Conservation (phyloP, 1,284 basidiomycete genomes). For the Omphalotus olearius region DNA sequence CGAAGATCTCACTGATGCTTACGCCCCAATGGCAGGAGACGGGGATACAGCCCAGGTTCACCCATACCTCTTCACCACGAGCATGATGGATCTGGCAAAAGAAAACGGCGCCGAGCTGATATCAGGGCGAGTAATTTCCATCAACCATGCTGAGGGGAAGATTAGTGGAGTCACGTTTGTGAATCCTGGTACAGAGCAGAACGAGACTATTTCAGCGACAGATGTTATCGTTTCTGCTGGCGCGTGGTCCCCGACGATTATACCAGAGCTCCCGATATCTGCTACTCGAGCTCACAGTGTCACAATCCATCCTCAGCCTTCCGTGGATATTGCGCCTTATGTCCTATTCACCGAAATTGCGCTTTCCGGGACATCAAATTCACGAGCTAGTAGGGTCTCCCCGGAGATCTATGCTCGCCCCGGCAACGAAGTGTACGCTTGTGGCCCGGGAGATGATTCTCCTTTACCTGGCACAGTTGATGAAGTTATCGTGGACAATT, state of each 20-base stretch:
- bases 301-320: constrained; percentile 45
- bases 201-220: constrained; percentile 46
- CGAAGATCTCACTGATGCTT: constrained; percentile 53
- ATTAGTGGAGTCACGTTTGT: constrained; percentile 55
- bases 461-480: constrained; percentile 58
- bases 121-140: constrained; percentile 36
- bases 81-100: constrained; percentile 68
- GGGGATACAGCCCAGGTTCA: constrained; percentile 78
- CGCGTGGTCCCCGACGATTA: constrained; percentile 76
- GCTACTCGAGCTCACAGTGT: constrained; percentile 67
- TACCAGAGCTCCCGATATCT: constrained; percentile 49
- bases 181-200: constrained; percentile 28
- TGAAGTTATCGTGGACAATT: constrained; percentile 49
- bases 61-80: constrained; percentile 75
- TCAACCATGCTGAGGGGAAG: constrained; percentile 30
- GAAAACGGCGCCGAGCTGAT: constrained; percentile 47
- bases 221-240: constrained; percentile 78
- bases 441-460: constrained; percentile 61
- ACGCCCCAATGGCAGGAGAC: constrained; percentile 55
- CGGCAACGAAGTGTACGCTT: constrained; percentile 64
- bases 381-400: constrained; percentile 24
- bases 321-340: constrained; percentile 50
- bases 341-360: constrained; percentile 64
- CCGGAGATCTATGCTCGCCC: constrained; percentile 74
- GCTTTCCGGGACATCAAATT: constrained; percentile 18